Evolutionary conservation across 2,329 filamentous ascomycete genomes (phyloP).

Genomic region (Leptographium wingfieldii): DNA sequence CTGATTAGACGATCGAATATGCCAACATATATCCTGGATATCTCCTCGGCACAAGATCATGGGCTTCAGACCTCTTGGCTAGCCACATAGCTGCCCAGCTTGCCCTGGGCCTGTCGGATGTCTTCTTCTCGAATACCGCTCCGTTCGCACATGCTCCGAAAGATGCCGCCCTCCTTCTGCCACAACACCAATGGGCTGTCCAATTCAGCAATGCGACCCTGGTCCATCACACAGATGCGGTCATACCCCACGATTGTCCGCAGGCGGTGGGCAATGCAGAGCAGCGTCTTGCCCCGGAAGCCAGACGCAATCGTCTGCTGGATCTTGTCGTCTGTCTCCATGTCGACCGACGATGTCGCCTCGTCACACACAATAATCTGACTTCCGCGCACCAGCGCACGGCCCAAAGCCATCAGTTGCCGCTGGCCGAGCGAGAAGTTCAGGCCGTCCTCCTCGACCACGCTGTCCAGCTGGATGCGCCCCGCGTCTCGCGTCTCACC

Average conservation of each 20-base stretch:
- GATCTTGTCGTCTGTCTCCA: conserved; percentile 94
- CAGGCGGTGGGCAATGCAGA: conserved; percentile 87
- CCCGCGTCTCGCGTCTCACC: not conserved
- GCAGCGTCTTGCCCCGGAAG: conserved; percentile 74
- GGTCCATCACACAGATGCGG: conserved; percentile 93
- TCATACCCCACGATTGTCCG: conserved; percentile 92
- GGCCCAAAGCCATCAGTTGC: conserved; percentile 86
- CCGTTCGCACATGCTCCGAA: conserved; percentile 78
- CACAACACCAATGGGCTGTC: conserved; percentile 65
- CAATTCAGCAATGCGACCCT: conserved; percentile 75
- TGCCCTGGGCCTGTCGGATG: conserved; percentile 27
- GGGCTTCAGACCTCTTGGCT: not conserved
- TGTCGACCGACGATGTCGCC: conserved; percentile 84
- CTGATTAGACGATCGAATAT: too few species aligned
- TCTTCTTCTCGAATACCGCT: conserved; percentile 58
- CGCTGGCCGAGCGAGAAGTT: conserved; percentile 94
- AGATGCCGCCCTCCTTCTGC: conserved; percentile 57
- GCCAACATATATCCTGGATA: too few species aligned
- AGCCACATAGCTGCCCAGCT: conserved; percentile 12
- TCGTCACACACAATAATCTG: conserved; percentile 97
- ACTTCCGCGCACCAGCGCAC: conserved; percentile 74
- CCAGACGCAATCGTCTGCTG: conserved; percentile 75
- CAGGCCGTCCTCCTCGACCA: conserved; percentile 86
- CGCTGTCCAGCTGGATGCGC: conserved; percentile 68
- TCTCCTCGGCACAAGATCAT: not conserved